Conservation (phyloP, 1,284 basidiomycete genomes). For the Heterobasidion occidentale region DNA sequence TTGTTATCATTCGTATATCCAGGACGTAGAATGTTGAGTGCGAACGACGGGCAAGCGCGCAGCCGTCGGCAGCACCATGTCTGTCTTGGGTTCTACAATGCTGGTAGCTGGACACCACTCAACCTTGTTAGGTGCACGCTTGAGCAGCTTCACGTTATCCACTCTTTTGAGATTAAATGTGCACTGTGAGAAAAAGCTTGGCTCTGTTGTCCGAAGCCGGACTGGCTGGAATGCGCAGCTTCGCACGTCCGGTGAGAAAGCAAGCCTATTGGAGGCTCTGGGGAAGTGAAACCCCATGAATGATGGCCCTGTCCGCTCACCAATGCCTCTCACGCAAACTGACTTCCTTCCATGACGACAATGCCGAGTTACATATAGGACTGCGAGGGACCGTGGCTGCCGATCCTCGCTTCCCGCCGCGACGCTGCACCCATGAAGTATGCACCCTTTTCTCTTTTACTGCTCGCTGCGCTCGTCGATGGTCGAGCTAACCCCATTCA, state of each 20-base stretch:
- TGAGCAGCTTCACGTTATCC: too few relatives aligned
- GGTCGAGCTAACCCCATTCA: not conserved
- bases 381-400: not conserved
- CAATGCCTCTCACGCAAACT: not conserved
- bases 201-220: too few relatives aligned
- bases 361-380: not conserved
- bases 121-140: too few relatives aligned
- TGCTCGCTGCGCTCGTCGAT: not conserved
- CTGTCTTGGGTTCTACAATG: too few relatives aligned
- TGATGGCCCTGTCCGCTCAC: not conserved
- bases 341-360: not conserved
- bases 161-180: too few relatives aligned
- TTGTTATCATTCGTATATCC: too few relatives aligned
- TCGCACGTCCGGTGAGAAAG: not conserved
- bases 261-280: not conserved
- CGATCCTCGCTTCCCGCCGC: not conserved
- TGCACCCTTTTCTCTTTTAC: not conserved
- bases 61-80: too few relatives aligned
- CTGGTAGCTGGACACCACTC: too few relatives aligned
- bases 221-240: not conserved
- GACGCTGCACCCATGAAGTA: not conserved
- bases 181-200: too few relatives aligned
- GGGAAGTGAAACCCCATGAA: not conserved
- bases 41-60: too few relatives aligned
- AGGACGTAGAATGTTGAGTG: too few relatives aligned